These are phyloP conservation scores for Athelia psychrophila DNA, from an alignment of 1,284 basidiomycete genomes.

Conservation along the genomic window DNA sequence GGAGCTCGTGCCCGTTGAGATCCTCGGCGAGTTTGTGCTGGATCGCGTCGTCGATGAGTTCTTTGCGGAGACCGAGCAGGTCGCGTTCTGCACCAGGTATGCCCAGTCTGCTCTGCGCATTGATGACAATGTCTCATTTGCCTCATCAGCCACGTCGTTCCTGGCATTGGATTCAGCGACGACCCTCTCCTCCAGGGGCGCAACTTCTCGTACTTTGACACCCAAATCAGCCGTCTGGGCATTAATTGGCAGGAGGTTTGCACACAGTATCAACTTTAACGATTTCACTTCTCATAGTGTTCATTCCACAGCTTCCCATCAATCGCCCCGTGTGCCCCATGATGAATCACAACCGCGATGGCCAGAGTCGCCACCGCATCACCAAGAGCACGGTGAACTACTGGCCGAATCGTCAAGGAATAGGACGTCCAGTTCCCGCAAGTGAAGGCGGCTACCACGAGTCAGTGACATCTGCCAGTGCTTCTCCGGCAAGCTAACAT, in stretches of 20 bases:
- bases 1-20: slow-evolving; percentile 65
- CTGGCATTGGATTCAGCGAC: slow-evolving; percentile 79
- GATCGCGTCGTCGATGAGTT: slow-evolving; percentile 70
- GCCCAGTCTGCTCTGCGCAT: neutral
- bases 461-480: neutral
- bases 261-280: slow-evolving; percentile 1
- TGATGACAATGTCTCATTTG: neutral
- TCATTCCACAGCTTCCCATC: slow-evolving; percentile 60
- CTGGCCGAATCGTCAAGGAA: slow-evolving; percentile 68
- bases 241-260: slow-evolving; percentile 67
- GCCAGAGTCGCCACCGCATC: slow-evolving; percentile 56
- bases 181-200: slow-evolving; percentile 83
- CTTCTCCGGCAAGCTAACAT: neutral
- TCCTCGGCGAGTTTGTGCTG: slow-evolving; percentile 74
- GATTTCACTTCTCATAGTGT: slow-evolving; percentile 5
- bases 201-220: slow-evolving; percentile 85
- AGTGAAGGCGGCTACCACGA: slow-evolving; percentile 60
- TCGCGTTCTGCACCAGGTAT: slow-evolving; percentile 73
- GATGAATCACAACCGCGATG: slow-evolving; percentile 71
- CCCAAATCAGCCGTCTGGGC: slow-evolving; percentile 73
- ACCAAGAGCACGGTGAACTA: slow-evolving; percentile 65
- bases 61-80: slow-evolving; percentile 82
- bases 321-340: slow-evolving; percentile 83
- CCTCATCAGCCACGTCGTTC: slow-evolving; percentile 59
- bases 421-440: slow-evolving; percentile 45